Evolutionary conservation across 148 eudicot genomes (phyloP), one percentile per base, ranked within the genome.

Genomic region (Vaccinium macrocarpon): DNA sequence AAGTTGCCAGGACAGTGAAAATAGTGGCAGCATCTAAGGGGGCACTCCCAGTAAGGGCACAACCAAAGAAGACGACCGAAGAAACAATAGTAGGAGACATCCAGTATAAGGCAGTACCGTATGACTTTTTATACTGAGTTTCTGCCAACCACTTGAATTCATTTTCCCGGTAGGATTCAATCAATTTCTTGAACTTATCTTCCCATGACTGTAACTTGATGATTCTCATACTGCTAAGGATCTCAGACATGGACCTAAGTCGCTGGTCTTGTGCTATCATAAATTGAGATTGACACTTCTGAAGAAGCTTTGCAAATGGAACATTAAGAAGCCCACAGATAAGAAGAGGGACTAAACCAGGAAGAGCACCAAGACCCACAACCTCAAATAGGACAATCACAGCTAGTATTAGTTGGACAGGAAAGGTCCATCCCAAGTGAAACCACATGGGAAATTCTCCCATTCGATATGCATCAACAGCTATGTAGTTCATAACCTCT

Each of bases 181-280:
- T 73, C 84, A 90, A n/a, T 29, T 87, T 81, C 84, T 87, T 89
- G 88, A 93, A 93, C 21, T 92, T 87, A 7, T 87, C 90, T 84
- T 93, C 96, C 96, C 96, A 93, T 5, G 94, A 89, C 71, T 92
- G 93, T 83, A 93, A 82, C 90, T 93, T 93, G 77, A 93, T 90
- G 74, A 93, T 87, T 70, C 91, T 92, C 93, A 93, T 93, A 76
- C 83, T 92, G 81, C 90, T 92, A 12, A 93, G 88, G 29, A 90
- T 88, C 71, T 92, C 96, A 5, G 96, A 91, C 64, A 84, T 89
- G 49, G 91, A 84, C 77, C 92, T 89, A 32, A 93, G 85, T 42
- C 96, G 75, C 82, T 88, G 88, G 86, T 93, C 96, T 87, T 92
- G 93, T 0, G 87, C 89, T 38, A 51, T 53, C 96, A 92, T 93